Percentiles rank a stretch among this genome's conserved stretches.
phyloP scores from a whole-genome alignment of 805 yeast genomes.

The Kluyveromyces starmeri region DNA sequence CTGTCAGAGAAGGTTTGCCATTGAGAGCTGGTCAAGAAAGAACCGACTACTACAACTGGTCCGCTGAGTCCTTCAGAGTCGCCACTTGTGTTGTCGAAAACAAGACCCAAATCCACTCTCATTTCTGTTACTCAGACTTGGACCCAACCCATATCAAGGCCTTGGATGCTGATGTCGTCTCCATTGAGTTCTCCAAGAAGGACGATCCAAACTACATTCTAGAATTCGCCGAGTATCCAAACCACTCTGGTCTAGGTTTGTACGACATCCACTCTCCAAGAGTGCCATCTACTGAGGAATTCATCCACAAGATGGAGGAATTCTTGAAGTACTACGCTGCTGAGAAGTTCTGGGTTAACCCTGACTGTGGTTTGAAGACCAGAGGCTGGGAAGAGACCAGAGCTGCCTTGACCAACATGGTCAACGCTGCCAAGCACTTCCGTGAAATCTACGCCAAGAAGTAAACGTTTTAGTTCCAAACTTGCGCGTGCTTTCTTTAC shows the following conservation, averaged over 20 bases:
- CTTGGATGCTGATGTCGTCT: conserved; percentile 98
- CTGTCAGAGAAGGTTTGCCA: conserved; percentile 99
- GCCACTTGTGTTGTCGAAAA: conserved; percentile 97
- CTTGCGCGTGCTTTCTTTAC: too few relatives aligned
- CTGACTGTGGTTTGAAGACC: conserved; percentile 99
- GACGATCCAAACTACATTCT: conserved; percentile 97
- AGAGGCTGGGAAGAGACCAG: conserved; percentile 99
- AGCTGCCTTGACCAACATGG: conserved; percentile 96
- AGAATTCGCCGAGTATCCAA: conserved; percentile 97
- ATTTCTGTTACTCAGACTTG: conserved; percentile 99
- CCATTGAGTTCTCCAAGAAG: conserved; percentile 99
- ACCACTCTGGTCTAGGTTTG: conserved; percentile 98
- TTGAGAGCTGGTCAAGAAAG: conserved; percentile 97
- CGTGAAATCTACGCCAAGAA: conserved; percentile 45
- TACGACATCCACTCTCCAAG: conserved; percentile 99
- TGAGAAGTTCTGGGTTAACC: conserved; percentile 99
- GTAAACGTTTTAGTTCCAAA: too few relatives aligned
- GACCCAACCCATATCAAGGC: conserved; percentile 99
- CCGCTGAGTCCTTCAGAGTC: conserved; percentile 98
- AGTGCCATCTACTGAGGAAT: conserved; percentile 96
- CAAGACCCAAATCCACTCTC: conserved; percentile 97
- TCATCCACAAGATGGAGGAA: conserved; percentile 85
- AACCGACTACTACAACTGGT: conserved; percentile 94
- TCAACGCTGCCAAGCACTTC: conserved; percentile 96
- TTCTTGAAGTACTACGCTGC: conserved; percentile 96